Evolutionary conservation across 345 rosid genomes (phyloP), one percentile per base, ranked within the genome.

Genomic region (Brassica incana): DNA sequence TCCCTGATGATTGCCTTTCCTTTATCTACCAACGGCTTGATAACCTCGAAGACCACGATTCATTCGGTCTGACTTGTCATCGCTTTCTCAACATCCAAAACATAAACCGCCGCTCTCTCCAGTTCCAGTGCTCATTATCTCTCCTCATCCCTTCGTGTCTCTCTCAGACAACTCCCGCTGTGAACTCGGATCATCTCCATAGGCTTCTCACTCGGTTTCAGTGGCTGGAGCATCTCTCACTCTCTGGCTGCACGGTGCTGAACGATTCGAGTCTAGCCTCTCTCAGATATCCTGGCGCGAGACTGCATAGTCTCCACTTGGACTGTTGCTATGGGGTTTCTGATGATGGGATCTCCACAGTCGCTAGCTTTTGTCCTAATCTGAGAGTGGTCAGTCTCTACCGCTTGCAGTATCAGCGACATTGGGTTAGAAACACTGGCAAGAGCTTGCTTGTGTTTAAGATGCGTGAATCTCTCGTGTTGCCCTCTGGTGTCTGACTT

Each of bases 1-100:
- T 92, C 33, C 89, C 92, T 27, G 91, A 89, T 86, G 99, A 92
- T 85, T 92, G 90, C 61, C 89, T 92, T 59, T 75, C 85, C 77
- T 84, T 75, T 67, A 89, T 90, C 84, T 90, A 89, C 80, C 79
- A 82, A 73, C 30, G 76, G 64, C 89, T 92, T 72, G 80, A 78
- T 70, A 76, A 81, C 70, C 66, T 79, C 12, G 69, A 83, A 8
- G 93, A 90, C 71, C 87, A 80, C 32, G 92, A 87, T 62, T 92
- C 97, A 15, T 95, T 92, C 74, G 94, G 97, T 45, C 77, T 90
- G 56, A 88, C 97, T 73, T 91, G 95, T 73, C 91, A 25, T 67
- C 84, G 84, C 45, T 92, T 90, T 89, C 91, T 91, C 60, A 82
- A 83, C 63, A 88, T 95, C 74, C 92, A 82, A 77, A 92, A 88